A percentile compares a stretch with the other conserved stretches of the same genome.
phyloP scores from a whole-genome alignment of 345 rosid genomes.

The Arabis alpina region DNA sequence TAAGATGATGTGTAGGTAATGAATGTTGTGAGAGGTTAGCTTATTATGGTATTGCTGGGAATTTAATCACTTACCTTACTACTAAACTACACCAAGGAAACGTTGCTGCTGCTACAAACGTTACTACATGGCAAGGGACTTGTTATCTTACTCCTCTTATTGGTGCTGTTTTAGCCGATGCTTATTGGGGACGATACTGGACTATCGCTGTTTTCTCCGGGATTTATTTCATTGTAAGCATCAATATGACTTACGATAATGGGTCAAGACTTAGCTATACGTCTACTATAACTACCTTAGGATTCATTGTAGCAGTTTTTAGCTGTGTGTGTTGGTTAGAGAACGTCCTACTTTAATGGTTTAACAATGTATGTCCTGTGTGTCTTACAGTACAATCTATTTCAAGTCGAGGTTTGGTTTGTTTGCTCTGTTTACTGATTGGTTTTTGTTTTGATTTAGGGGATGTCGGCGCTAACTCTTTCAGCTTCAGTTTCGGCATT shows the following conservation, averaged over 20 bases:
- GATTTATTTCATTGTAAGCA: constrained; percentile 70
- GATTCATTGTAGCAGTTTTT: too few relatives aligned
- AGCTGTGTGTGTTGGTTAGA: not conserved
- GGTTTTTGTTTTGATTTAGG: constrained; percentile 49
- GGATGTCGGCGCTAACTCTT: constrained; percentile 84
- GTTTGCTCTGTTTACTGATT: not conserved
- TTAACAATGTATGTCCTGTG: too few relatives aligned
- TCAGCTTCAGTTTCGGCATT: constrained; percentile 77
- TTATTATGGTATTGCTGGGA: constrained; percentile 87
- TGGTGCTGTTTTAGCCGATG: constrained; percentile 92
- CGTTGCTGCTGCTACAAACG: constrained; percentile 88
- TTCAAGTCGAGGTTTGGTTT: constrained; percentile 12
- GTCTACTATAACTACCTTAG: too few relatives aligned
- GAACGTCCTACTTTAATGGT: too few relatives aligned
- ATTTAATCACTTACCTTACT: constrained; percentile 89
- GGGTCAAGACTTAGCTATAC: not conserved
- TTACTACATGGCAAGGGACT: constrained; percentile 88
- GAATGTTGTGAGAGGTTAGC: constrained; percentile 97
- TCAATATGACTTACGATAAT: not conserved
- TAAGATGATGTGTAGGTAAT: constrained; percentile 54
- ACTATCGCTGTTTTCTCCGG: constrained; percentile 88
- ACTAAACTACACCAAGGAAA: constrained; percentile 80
- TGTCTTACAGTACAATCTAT: too few relatives aligned
- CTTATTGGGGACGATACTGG: constrained; percentile 99
- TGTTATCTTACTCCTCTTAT: constrained; percentile 92